Evolutionary conservation across 306 rosid species (phyloP), one percentile per base, ranked within the genome.

Genomic region (Corylus avellana): DNA sequence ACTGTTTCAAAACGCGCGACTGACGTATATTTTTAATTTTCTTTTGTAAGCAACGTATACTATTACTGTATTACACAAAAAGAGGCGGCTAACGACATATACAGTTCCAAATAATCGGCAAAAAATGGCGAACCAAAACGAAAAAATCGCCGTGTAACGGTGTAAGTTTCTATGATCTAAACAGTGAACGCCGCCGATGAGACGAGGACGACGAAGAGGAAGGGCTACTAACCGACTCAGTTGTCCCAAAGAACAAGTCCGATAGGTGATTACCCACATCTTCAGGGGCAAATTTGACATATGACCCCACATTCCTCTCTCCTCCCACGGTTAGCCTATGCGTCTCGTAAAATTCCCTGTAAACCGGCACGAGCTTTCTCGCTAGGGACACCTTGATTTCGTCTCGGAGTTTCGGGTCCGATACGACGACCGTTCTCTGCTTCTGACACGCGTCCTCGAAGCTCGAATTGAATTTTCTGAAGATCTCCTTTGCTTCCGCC

Each of bases 211-310:
- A 35, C 3, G 82, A 67, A n/a, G 77, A 58, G 3, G 88, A 49
- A 7, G 88, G 47, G 1, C 75, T 75, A 35, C 79, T 57, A 5
- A 54, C 84, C 42, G 80, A 75, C 0, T 53, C 62, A 1, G 17
- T 27, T 7, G 85, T 75, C 8, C 55, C 83, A 1, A 75, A 70
- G 86, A 89, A 92, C 51, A 92, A 81, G 75, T 83, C 86, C 6
- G 83, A 83, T 22, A 93, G 46, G 86, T 85, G 86, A 79, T 77
- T 84, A 5, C 77, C 85, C 58, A 94, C 82, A 27, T 90, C 92
- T 39, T 86, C 85, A 8, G 97, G 97, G 42, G 89, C 76, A 83
- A 85, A 86, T 66, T 66, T 79, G 75, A 85, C 88, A 54, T 39
- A 76, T 50, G 37, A 44, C 4, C 3, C 58, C 53, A 11, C 61